These are phyloP conservation scores for Blastobotrys aristatus DNA, from an alignment of 1,139 yeast genomes.

Conservation along the genomic window DNA sequence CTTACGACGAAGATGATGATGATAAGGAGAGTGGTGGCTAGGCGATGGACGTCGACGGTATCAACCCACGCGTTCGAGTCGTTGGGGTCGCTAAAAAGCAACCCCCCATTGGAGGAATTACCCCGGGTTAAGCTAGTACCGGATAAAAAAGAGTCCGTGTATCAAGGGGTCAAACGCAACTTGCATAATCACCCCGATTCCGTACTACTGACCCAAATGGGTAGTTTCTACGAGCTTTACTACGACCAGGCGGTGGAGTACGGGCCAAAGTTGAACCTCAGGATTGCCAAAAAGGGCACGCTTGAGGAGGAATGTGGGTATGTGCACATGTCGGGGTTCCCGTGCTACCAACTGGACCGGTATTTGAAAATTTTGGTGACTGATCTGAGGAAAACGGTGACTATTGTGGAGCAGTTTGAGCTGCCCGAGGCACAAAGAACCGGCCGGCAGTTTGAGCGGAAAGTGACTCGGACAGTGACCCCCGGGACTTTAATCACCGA, in stretches of 20 bases:
- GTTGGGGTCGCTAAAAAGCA: neutral
- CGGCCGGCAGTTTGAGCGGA: conserved; percentile 38
- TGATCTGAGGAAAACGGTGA: conserved; percentile 65
- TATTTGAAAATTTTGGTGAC: conserved; percentile 70
- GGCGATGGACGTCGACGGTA: neutral
- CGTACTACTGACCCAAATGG: conserved; percentile 82
- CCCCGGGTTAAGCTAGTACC: neutral
- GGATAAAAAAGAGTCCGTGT: conserved; percentile 1
- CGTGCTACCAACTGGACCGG: conserved; percentile 62
- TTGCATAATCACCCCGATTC: conserved; percentile 56
- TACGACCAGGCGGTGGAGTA: conserved; percentile 78
- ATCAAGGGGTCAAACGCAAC: conserved; percentile 32
- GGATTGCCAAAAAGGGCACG: conserved; percentile 42
- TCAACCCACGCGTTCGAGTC: conserved; percentile 2
- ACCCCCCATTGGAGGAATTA: neutral
- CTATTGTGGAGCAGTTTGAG: conserved; percentile 63
- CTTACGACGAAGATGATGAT: too few relatives aligned
- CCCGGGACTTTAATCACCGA: conserved; percentile 95
- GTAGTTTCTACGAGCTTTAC: conserved; percentile 69
- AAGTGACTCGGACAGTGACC: conserved; percentile 73
- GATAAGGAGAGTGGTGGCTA: too few relatives aligned
- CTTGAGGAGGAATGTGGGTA: conserved; percentile 40
- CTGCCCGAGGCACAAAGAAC: conserved; percentile 7
- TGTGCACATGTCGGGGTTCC: conserved; percentile 90
- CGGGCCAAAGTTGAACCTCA: conserved; percentile 67